Evolutionary conservation across 129 eudicot species (phyloP), one percentile per base, ranked within the genome.

Genomic region (Oenanthe sinensis): DNA sequence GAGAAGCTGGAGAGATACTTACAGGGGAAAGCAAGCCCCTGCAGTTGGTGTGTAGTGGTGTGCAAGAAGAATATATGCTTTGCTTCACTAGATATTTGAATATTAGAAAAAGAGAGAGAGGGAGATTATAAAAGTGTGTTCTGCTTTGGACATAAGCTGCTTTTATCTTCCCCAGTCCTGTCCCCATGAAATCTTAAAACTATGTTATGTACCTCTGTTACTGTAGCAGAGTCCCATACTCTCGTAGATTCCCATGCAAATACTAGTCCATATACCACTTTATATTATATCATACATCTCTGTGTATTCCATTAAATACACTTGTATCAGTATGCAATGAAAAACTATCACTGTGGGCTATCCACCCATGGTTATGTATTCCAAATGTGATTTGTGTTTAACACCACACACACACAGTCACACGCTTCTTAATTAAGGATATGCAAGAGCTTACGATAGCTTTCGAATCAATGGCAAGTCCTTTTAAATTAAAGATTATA

Each of bases 131-230:
- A 86, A 84, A 80, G 85, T 78, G 75, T 75, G 75, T 54, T 65
- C 84, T 86, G 93, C 93, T 90, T 93, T 83, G 88, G 84, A 87
- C 81, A 84, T 75, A 88, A 88, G 93, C 90, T 88, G 88, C 79
- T 77, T 60, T 52, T 82, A 63, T 78, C 77, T 78, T 79, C 82
- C 75, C 46, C 43, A 68, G 73, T 82, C 73, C 73, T 22, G 54
- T 72, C 85, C 87, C 87, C 79, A 79, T 83, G 74, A 79, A 89
- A 82, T 82, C 85, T 83, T 46, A 46, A 42, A 20, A 84, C 77
- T 67, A 69, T 39, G 42, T 5, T 39, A 79, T 67, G 75, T 76
- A 79, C 79, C 17, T 71, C 78, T 76, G 40, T 37, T 2, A 37
- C 40, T 37, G 79, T 80, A 82, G 72, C 62, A 74, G 77, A 67